These are phyloP conservation scores for Saccharomycopsis sp. DNA, from an alignment of 805 yeast genomes.

Conservation along the genomic window DNA sequence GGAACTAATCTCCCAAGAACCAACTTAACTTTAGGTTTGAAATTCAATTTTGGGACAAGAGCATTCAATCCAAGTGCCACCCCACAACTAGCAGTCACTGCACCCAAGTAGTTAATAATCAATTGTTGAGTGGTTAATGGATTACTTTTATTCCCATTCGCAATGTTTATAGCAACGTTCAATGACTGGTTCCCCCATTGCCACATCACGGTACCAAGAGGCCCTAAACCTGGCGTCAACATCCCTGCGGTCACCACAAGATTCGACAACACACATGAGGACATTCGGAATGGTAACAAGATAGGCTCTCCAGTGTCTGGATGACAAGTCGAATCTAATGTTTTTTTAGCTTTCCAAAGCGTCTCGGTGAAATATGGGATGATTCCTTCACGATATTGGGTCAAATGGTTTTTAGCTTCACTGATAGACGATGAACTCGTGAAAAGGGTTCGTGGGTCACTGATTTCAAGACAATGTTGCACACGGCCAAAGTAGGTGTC, in stretches of 20 bases:
- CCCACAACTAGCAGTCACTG: slow-evolving; percentile 90
- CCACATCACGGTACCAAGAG: slow-evolving; percentile 92
- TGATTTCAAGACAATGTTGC: slow-evolving; percentile 84
- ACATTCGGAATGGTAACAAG: slow-evolving; percentile 91
- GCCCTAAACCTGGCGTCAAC: slow-evolving; percentile 91
- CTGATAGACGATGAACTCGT: slow-evolving; percentile 60
- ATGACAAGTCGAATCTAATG: slow-evolving; percentile 87
- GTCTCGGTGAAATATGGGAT: slow-evolving; percentile 59
- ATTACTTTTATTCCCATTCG: slow-evolving; percentile 93
- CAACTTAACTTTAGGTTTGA: slow-evolving; percentile 64
- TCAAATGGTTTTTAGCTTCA: slow-evolving; percentile 55
- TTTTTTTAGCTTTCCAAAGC: slow-evolving; percentile 81
- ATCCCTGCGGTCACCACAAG: slow-evolving; percentile 94
- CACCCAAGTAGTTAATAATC: slow-evolving; percentile 71
- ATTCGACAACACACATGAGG: slow-evolving; percentile 88
- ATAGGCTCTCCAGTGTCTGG: slow-evolving; percentile 97
- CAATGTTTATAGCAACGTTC: slow-evolving; percentile 94
- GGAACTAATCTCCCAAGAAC: slow-evolving; percentile 87
- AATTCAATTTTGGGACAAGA: slow-evolving; percentile 75
- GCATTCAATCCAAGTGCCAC: slow-evolving; percentile 93
- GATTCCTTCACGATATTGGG: slow-evolving; percentile 69
- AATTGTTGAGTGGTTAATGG: slow-evolving; percentile 78
- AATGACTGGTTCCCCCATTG: slow-evolving; percentile 95
- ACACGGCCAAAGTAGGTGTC: slow-evolving; percentile 90
- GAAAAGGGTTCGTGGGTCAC: slow-evolving; percentile 86